These are phyloP conservation scores for Cladosporium phlei DNA, from an alignment of 2,329 filamentous ascomycete species.

Conservation along the genomic window DNA sequence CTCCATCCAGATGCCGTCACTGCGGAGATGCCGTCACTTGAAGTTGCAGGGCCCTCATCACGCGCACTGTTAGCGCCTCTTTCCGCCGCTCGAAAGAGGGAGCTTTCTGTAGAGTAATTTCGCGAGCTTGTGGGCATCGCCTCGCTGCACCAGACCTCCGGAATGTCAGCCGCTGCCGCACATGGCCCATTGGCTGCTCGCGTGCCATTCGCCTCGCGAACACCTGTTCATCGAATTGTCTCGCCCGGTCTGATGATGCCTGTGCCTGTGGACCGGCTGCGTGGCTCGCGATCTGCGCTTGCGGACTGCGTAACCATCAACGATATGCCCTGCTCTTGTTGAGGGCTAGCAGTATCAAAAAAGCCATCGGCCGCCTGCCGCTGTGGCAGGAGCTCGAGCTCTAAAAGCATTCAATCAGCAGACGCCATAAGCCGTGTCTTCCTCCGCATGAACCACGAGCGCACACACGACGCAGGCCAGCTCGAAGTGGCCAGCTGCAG, in stretches of 20 bases:
- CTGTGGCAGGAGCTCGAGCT: slow-evolving; percentile 11
- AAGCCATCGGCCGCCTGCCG: slow-evolving; percentile 6
- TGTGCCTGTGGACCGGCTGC: too few species aligned
- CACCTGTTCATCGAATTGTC: slow-evolving; percentile 6
- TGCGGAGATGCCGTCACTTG: slow-evolving; percentile 13
- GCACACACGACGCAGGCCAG: slow-evolving; percentile 9
- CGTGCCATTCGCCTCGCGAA: slow-evolving; percentile 9
- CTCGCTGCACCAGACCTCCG: slow-evolving; percentile 1
- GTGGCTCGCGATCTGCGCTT: too few species aligned
- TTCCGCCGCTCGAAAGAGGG: slow-evolving; percentile 9
- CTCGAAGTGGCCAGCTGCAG: slow-evolving; percentile 12
- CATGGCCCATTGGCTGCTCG: slow-evolving; percentile 12
- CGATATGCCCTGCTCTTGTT: background rate
- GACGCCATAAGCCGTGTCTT: slow-evolving; percentile 8
- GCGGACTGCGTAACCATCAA: too few species aligned
- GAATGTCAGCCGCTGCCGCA: slow-evolving; percentile 1
- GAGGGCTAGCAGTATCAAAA: slow-evolving; percentile 8
- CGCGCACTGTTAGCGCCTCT: slow-evolving; percentile 12
- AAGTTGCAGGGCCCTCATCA: slow-evolving; percentile 13
- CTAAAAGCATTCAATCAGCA: slow-evolving; percentile 13
- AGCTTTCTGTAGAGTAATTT: slow-evolving; percentile 14
- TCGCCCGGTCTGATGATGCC: too few species aligned
- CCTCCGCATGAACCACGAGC: slow-evolving; percentile 10
- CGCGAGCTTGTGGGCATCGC: slow-evolving; percentile 13
- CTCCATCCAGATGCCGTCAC: too few species aligned